Evolutionary conservation across 169 alveolate genomes (phyloP).

Genomic region (Plasmodium vivax): DNA sequence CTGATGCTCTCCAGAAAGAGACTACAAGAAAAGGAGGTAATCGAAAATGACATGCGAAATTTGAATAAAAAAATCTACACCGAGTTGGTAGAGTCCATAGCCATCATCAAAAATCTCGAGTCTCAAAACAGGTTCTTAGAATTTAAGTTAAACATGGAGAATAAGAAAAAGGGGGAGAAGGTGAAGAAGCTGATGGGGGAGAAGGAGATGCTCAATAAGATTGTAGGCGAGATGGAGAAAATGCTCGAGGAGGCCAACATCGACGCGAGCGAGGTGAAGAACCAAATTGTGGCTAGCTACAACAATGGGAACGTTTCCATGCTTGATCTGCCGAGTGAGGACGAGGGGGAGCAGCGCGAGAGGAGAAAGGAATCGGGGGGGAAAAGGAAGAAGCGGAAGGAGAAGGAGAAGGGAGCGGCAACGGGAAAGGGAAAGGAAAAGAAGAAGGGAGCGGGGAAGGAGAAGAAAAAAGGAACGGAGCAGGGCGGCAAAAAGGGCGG

Average conservation of each 20-base stretch:
- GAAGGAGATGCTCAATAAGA: constrained; percentile 2
- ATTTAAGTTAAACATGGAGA: constrained; percentile 44
- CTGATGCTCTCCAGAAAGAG: constrained; percentile 73
- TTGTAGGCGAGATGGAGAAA: constrained; percentile 41
- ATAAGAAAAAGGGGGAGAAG: constrained; percentile 59
- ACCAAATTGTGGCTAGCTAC: constrained; percentile 60
- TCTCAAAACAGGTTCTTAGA: constrained; percentile 64
- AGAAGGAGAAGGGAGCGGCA: neutral
- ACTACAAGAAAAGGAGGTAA: constrained; percentile 81
- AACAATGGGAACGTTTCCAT: constrained; percentile 2
- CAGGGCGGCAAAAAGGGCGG: neutral
- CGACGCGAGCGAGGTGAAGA: constrained; percentile 30
- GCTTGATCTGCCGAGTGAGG: constrained; percentile 46
- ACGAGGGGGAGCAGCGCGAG: constrained; percentile 12
- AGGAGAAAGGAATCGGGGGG: neutral
- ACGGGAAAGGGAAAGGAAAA: neutral
- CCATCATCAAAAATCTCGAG: constrained; percentile 71
- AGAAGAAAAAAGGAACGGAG: constrained; percentile 11
- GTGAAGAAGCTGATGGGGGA: constrained; percentile 16
- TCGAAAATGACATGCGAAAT: constrained; percentile 79
- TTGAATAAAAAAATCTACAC: constrained; percentile 78
- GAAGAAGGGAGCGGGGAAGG: neutral
- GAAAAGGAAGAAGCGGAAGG: constrained; percentile 8
- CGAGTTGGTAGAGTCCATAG: constrained; percentile 80
- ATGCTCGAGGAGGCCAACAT: constrained; percentile 39